phyloP scores from a whole-genome alignment of 108 stramenopile species.

The Pseudonitzschia pungens region DNA sequence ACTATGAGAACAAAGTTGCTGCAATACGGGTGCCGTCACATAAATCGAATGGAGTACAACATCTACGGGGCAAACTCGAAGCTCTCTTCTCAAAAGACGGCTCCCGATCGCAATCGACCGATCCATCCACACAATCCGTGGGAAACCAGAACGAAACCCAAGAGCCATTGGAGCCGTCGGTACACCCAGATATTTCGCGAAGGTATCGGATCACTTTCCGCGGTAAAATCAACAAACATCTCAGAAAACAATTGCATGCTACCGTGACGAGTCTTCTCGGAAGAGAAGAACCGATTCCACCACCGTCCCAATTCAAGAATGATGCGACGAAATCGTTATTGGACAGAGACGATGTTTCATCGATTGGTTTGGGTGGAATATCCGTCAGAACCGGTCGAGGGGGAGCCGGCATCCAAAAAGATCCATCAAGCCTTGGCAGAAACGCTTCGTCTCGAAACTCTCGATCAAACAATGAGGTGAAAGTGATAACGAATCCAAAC shows the following conservation, averaged over 20 bases:
- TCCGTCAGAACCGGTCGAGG: constrained; percentile 24
- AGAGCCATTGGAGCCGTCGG: background rate
- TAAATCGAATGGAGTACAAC: background rate
- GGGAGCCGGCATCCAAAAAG: constrained; percentile 8
- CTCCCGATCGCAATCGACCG: background rate
- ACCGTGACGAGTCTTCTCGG: constrained; percentile 1
- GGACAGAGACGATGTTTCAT: constrained; percentile 24
- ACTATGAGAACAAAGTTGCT: background rate
- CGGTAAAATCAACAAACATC: background rate
- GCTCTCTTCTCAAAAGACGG: background rate
- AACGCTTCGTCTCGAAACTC: background rate
- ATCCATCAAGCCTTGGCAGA: background rate
- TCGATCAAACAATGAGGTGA: background rate
- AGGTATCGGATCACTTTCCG: background rate
- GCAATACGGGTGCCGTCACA: constrained; percentile 12
- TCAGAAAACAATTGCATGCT: background rate
- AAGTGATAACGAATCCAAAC: background rate
- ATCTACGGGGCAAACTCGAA: background rate
- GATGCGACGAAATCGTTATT: background rate
- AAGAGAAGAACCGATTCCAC: background rate
- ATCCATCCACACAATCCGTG: background rate
- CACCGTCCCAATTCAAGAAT: background rate
- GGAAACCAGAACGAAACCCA: background rate
- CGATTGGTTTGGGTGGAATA: constrained; percentile 32
- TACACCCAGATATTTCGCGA: background rate